Evolutionary conservation across 2,329 filamentous ascomycete species (phyloP), one percentile per base, ranked within the genome.

Genomic region (Cladosporium halotolerans): DNA sequence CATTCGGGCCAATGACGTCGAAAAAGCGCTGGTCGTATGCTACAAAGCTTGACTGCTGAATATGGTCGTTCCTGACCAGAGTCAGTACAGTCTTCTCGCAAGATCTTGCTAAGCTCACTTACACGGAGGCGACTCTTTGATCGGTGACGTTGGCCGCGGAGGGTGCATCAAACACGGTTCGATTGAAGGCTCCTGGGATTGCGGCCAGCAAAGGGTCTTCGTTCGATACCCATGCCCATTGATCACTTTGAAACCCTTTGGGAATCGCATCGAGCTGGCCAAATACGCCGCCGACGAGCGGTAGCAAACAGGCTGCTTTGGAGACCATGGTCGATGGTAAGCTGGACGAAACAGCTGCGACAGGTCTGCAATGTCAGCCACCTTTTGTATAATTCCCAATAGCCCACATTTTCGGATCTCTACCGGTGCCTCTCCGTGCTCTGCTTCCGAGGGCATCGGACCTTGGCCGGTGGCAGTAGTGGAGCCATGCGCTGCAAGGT

Each of bases 11-110:
- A n/a, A 64, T 57, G 13, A 63, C 53, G 36, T 58, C 58, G 38
- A 63, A 57, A 50, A 66, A 64, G 9, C 54, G 50, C 8, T 55
- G n/a, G 43, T 66, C 62, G 49, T 59, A 63, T 4, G 60, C 61
- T 39, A 63, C 57, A 55, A 65, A 65, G 33, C 57, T 56, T 19
- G 61, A 55, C 14, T 39, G 43, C 38, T 60, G 58, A 43, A 59
- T 55, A n/a, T 57, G 45, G 3, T 54, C 33, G 32, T 55, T 53
- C 19, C 41, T 51, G 16, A 8, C n/a, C 9, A 13, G 10, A 28
- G 3, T 28, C 23, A 28, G 23, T 28, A 4, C 23, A 5, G 1
- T 28, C 23, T 1, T 28, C 23, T 7, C 23, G 7, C 16, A 28
- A 28, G 7, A 28, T 28, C 23, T 28, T 28, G 23, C 23, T 5